Conservation (phyloP, 2,329 filamentous ascomycete genomes). For the Aspergillus versicolor region DNA sequence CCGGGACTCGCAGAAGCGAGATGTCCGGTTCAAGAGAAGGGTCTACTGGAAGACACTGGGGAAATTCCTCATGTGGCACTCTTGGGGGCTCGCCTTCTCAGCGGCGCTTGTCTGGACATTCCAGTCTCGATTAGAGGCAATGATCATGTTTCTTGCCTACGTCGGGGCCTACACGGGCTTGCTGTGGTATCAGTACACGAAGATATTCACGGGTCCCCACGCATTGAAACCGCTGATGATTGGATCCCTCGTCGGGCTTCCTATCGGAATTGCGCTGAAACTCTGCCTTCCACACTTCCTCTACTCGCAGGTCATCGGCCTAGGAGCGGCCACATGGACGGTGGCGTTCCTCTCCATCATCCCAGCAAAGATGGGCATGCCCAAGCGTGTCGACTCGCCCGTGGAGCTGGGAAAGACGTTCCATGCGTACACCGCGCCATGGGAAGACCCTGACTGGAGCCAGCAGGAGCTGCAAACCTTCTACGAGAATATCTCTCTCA, state of each 20-base stretch:
- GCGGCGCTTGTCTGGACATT: slow-evolving; percentile 55
- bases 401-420: slow-evolving; percentile 37
- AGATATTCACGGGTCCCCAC: slow-evolving; percentile 53
- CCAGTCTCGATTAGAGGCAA: slow-evolving; percentile 41
- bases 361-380: slow-evolving; percentile 50
- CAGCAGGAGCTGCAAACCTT: slow-evolving; percentile 52
- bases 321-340: slow-evolving; percentile 53
- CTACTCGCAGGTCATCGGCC: slow-evolving; percentile 50
- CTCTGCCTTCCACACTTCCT: slow-evolving; percentile 38
- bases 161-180: slow-evolving; percentile 53
- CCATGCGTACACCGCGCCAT: slow-evolving; percentile 46
- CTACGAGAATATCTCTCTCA: slow-evolving; percentile 43
- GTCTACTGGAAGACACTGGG: slow-evolving; percentile 53
- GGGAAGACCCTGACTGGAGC: slow-evolving; percentile 48
- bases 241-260: slow-evolving; percentile 48
- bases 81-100: slow-evolving; percentile 54
- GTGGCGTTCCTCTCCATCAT: slow-evolving; percentile 50
- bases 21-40: slow-evolving; percentile 46
- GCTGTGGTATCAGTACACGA: slow-evolving; percentile 55
- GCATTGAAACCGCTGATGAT: slow-evolving; percentile 49
- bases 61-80: slow-evolving; percentile 52
- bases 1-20: slow-evolving; percentile 45
- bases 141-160: slow-evolving; percentile 53
- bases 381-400: slow-evolving; percentile 38
- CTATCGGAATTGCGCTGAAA: slow-evolving; percentile 48